Evolutionary conservation across 176 grass and related monocot genomes (phyloP).

Genomic region (Avena atlantica): DNA sequence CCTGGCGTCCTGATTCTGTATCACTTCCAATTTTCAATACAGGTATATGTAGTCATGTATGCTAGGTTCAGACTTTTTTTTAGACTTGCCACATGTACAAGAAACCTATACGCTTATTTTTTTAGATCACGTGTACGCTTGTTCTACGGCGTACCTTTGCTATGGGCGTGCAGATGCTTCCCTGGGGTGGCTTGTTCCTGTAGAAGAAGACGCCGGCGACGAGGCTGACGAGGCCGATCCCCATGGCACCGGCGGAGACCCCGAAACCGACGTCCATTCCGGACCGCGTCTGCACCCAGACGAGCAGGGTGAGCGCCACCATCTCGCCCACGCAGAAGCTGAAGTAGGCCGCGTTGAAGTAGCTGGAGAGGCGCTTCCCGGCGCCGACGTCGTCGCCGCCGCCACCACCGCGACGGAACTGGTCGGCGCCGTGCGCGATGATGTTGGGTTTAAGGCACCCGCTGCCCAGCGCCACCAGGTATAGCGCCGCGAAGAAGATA

Average conservation of each 20-base stretch:
- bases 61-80: neutral
- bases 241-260: slow-evolving; percentile 72
- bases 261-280: slow-evolving; percentile 87
- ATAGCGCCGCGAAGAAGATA: slow-evolving; percentile 84
- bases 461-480: slow-evolving; percentile 86
- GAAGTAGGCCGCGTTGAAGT: slow-evolving; percentile 93
- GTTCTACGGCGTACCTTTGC: slow-evolving; percentile 49
- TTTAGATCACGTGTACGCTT: neutral
- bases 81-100: neutral
- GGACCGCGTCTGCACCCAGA: slow-evolving; percentile 84
- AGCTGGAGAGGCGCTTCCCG: slow-evolving; percentile 66
- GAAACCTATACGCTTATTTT: neutral
- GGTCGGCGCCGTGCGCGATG: slow-evolving; percentile 81
- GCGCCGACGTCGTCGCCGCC: slow-evolving; percentile 18
- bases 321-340: slow-evolving; percentile 94
- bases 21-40: neutral
- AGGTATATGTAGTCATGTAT: neutral
- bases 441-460: slow-evolving; percentile 93
- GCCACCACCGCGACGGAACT: slow-evolving; percentile 53
- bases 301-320: slow-evolving; percentile 77
- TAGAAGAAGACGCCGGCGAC: slow-evolving; percentile 71
- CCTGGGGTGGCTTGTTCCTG: slow-evolving; percentile 83
- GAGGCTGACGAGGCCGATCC: slow-evolving; percentile 54
- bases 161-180: slow-evolving; percentile 85
- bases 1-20: neutral